Percentiles rank a stretch among this genome's conserved stretches.
Evolutionary conservation across 2,329 filamentous ascomycete genomes (phyloP).

Genomic region (Penicillium sp.): DNA sequence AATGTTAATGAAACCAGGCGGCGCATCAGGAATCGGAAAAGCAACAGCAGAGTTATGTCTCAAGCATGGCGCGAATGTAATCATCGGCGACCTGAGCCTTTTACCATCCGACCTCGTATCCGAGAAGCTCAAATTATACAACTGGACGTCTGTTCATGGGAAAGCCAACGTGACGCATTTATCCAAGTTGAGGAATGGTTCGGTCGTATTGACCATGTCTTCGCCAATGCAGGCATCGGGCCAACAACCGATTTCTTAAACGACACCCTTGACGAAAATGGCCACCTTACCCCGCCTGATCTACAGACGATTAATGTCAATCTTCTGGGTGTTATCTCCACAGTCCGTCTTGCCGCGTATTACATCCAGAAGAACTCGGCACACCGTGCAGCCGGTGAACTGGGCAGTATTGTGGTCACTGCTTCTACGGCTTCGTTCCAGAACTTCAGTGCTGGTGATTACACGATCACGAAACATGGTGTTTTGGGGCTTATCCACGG

Average conservation of each 20-base stretch:
- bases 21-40: slow-evolving; percentile 60
- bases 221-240: slow-evolving; percentile 56
- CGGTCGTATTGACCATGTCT: slow-evolving; percentile 48
- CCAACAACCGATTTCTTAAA: slow-evolving; percentile 49
- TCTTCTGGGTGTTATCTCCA: slow-evolving; percentile 51
- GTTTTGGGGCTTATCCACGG: slow-evolving; percentile 54
- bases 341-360: slow-evolving; percentile 48
- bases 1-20: slow-evolving; percentile 41
- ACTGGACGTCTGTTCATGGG: slow-evolving; percentile 52
- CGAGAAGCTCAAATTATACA: slow-evolving; percentile 39
- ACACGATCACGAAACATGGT: slow-evolving; percentile 55
- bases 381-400: slow-evolving; percentile 36
- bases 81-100: slow-evolving; percentile 53
- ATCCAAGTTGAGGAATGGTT: slow-evolving; percentile 46
- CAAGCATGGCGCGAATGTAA: slow-evolving; percentile 53
- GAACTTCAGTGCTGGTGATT: slow-evolving; percentile 52
- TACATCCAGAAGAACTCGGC: slow-evolving; percentile 49
- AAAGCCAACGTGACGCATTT: slow-evolving; percentile 52
- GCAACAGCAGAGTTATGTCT: slow-evolving; percentile 55
- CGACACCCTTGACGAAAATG: slow-evolving; percentile 49
- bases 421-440: slow-evolving; percentile 53
- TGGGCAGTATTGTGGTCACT: slow-evolving; percentile 52
- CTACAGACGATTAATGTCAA: slow-evolving; percentile 50
- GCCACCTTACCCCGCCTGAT: slow-evolving; percentile 49
- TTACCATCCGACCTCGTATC: slow-evolving; percentile 30